Evolutionary conservation across 2,329 filamentous ascomycete genomes (phyloP).

Genomic region (Epichloe sp.): DNA sequence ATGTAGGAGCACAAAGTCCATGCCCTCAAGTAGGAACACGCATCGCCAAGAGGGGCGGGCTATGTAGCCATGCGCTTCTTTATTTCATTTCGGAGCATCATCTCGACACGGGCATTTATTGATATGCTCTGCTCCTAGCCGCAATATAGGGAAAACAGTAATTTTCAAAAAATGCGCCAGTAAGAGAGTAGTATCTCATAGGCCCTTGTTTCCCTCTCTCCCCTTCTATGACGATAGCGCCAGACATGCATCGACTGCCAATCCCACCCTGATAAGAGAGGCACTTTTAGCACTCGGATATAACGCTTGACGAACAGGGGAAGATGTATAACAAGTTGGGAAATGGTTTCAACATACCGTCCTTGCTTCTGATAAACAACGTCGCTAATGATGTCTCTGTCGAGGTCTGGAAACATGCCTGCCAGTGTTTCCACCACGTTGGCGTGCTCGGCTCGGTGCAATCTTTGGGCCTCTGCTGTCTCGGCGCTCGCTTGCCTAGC

Average conservation of each 20-base stretch:
- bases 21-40: too few species aligned
- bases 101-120: too few species aligned
- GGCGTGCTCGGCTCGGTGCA: constrained; percentile 73
- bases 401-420: constrained; percentile 93
- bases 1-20: too few species aligned
- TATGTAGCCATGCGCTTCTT: too few species aligned
- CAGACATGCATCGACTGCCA: constrained; percentile 77
- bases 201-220: neutral
- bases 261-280: constrained; percentile 48
- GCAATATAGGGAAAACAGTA: neutral
- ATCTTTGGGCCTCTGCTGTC: constrained; percentile 69
- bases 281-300: neutral
- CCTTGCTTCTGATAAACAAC: constrained; percentile 94
- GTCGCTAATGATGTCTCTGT: constrained; percentile 89
- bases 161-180: neutral
- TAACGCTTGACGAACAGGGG: too few species aligned
- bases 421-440: constrained; percentile 89
- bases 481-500: constrained; percentile 85
- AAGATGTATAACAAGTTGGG: too few species aligned
- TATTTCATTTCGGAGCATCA: too few species aligned
- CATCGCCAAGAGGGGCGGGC: too few species aligned
- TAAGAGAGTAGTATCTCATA: too few species aligned
- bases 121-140: too few species aligned
- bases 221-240: constrained; percentile 41
- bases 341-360: constrained; percentile 45